Evolutionary conservation across 2,329 filamentous ascomycete species (phyloP), one percentile per base, ranked within the genome.

Genomic region (Colletotrichum eremochloae): DNA sequence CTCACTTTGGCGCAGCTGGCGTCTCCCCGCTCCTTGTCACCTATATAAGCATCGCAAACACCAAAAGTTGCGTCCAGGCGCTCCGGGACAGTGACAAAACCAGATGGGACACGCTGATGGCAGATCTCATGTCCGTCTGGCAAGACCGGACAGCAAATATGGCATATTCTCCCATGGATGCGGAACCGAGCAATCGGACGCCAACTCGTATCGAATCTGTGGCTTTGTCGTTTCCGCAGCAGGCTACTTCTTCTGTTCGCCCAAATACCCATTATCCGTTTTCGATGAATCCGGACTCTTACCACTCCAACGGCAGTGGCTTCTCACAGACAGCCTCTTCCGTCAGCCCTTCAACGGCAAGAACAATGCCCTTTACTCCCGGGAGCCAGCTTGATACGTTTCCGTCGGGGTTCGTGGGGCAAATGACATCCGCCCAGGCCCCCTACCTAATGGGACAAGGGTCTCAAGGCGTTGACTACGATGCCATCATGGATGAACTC

Each of bases 401-500:
- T n/a, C 67, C 68, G 18, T 48, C 48, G 18, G 71, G 55, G 42
- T 72, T 57, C 66, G 75, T 24, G 73, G 74, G 55, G 52, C 70
- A 63, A 61, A 18, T 56, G 64, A 53, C 60, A 67, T 73, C 67
- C 69, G 71, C 64, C 68, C 71, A 65, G 75, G 69, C 75, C 74
- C 55, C 78, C 80, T 67, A 78, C 73, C 63, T 72, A 67, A 75
- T 29, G 75, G 72, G 3, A 73, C 79, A 2, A 72, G 66, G 61
- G 40, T 42, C 71, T 52, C 71, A 63, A 24, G 71, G 67, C n/a
- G 63, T 86, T 5, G 86, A 88, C 72, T 87, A 88, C 75, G 86
- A 88, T 63, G 84, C 86, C 3, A 83, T 88, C n/a, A 77, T 88
- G 56, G 86, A 87, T 65, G 86, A 88, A 66, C 80, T 88, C 38